Base-by-base conservation (phyloP, 202 grass and related monocot genomes). In the Hordeum pubiflorum region DNA sequence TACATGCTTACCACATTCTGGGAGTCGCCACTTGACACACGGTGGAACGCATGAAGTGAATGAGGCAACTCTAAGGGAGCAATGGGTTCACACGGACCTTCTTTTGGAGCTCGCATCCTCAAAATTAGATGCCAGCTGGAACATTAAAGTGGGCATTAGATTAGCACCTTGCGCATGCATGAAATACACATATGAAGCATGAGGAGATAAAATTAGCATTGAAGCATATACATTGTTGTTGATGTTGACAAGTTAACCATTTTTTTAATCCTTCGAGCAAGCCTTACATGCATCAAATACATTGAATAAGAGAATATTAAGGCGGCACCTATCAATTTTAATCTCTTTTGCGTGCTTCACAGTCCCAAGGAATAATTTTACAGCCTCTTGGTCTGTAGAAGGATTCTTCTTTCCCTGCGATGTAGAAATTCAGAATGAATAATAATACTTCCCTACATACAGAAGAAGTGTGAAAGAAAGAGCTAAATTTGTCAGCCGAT, bases 111-210 rank as follows among this genome's bases (percentile, higher is more conserved):
- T 86, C 29, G 69, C 94, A 94, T 97, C 74, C 87, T 94, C 89
- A 97, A 92, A 36, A 92, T 85, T 76, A 97, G 94, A 89, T 97
- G 94, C 94, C 94, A 97, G 57, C 89, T 97, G 62, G 87, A 89
- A 85, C 4, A 72, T 81, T 67, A 37, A 89, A 27, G 12, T 54
- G 34, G 12, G 3, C 70, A 81, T 63, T 41, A 80, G 22, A 80
- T 70, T 80, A 18, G 7, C n/a, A 15, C 58, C 12, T 72, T 55
- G 22, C 37, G 59, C 71, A 26, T 57, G 71, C n/a, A 61, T 59
- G 44, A 74, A 48, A 80, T 44, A 82, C 7, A 69, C 38, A 48
- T 48, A 48, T 17, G 66, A 59, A 79, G 13, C 27, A 24, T 1
- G 32, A 0, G 4, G 61, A 41, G 7, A 77, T 33, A 78, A 73